These are phyloP conservation scores for Leptographium lundbergii DNA, from an alignment of 2,329 filamentous ascomycete genomes.

Conservation along the genomic window DNA sequence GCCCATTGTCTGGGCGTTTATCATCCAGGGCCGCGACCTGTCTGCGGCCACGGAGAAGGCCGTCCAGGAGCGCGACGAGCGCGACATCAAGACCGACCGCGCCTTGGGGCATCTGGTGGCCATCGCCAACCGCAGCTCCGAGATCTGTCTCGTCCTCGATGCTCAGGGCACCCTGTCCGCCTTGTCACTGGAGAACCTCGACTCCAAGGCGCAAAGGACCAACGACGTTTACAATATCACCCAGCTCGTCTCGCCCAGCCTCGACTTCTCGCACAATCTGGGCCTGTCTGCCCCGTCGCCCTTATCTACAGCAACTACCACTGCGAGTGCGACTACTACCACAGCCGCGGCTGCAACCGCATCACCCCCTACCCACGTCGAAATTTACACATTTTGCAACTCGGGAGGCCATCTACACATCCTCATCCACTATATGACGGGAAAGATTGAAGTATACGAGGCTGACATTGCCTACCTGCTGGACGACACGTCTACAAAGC, in stretches of 20 bases:
- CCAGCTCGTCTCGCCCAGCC: constrained; percentile 50
- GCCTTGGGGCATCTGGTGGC: constrained; percentile 76
- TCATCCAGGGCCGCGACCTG: constrained; percentile 74
- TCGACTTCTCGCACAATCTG: constrained; percentile 28
- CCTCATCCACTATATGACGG: constrained; percentile 74
- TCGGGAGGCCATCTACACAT: constrained; percentile 54
- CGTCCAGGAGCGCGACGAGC: constrained; percentile 46
- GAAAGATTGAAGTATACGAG: constrained; percentile 70
- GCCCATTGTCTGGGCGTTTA: constrained; percentile 49
- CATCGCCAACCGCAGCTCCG: constrained; percentile 71
- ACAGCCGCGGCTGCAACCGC: neutral
- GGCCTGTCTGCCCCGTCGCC: neutral
- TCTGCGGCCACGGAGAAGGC: constrained; percentile 64
- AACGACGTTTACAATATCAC: constrained; percentile 75
- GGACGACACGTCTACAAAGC: constrained; percentile 51
- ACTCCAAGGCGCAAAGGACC: constrained; percentile 51
- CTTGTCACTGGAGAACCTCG: constrained; percentile 83
- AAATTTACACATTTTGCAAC: constrained; percentile 63
- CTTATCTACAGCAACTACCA: constrained; percentile 5
- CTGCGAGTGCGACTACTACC: constrained; percentile 4
- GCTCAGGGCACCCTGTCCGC: constrained; percentile 77
- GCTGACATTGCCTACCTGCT: constrained; percentile 69
- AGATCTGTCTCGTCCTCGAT: constrained; percentile 79
- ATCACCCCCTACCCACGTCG: constrained; percentile 35
- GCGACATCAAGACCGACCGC: constrained; percentile 47